Conservation (phyloP, 352 stramenopile species). For the Pythium pyrilobum region DNA sequence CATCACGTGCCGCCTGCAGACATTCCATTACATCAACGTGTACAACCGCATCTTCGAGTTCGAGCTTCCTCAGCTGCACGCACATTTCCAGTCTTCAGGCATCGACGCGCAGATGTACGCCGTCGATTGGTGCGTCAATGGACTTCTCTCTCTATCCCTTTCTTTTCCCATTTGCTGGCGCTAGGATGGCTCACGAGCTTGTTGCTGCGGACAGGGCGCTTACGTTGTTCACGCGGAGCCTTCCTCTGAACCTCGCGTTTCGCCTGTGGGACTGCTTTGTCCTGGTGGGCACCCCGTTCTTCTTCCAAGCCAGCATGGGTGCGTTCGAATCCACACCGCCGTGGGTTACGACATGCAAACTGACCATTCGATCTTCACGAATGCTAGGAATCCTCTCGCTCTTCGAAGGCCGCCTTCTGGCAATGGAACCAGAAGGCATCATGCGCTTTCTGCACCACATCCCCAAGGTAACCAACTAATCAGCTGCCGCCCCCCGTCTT, state of each 20-base stretch:
- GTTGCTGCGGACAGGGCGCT: conserved; percentile 38
- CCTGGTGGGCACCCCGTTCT: conserved; percentile 71
- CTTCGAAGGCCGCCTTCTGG: conserved; percentile 62
- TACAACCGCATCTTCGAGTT: conserved; percentile 82
- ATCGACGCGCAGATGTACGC: conserved; percentile 87
- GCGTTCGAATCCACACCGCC: not conserved
- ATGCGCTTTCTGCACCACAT: conserved; percentile 82
- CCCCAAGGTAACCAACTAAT: no score
- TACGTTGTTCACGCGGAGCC: conserved; percentile 73
- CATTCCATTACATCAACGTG: conserved; percentile 77
- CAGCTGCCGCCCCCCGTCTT: no score
- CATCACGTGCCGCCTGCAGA: no score
- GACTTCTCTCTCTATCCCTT: no score
- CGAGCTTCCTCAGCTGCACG: conserved; percentile 55
- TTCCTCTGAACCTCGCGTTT: conserved; percentile 67
- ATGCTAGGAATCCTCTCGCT: conserved; percentile 55
- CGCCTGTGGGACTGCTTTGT: conserved; percentile 85
- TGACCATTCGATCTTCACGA: not conserved
- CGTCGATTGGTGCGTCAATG: conserved; percentile 81
- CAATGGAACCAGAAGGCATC: conserved; percentile 70
- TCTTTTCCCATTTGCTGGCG: no score
- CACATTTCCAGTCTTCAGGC: conserved; percentile 61
- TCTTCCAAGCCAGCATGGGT: conserved; percentile 87
- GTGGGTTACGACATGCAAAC: not conserved
- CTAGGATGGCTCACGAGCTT: not conserved